Conservation (phyloP, 345 rosid genomes). For the Populus simonii region DNA sequence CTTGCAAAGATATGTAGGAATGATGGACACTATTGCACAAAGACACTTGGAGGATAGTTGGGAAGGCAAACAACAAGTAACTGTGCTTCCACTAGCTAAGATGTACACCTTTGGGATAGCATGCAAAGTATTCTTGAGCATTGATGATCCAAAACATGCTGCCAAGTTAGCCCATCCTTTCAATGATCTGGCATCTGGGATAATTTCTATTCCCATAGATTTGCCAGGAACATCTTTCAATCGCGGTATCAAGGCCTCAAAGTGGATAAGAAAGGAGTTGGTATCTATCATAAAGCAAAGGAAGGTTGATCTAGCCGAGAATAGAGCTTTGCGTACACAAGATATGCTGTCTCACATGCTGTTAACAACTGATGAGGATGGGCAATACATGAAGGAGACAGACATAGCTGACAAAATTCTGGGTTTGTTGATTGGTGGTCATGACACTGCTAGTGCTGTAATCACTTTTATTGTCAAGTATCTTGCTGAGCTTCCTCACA, state of each 20-base stretch:
- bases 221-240: slow-evolving; percentile 24
- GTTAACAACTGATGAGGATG: slow-evolving; percentile 11
- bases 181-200: slow-evolving; percentile 18
- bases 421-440: slow-evolving; percentile 23
- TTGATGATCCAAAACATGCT: slow-evolving; percentile 9
- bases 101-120: slow-evolving; percentile 20
- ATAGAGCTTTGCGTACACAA: neutral
- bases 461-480: slow-evolving; percentile 20
- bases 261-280: slow-evolving; percentile 13
- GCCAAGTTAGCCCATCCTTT: slow-evolving; percentile 10
- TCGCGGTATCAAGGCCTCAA: slow-evolving; percentile 12
- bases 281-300: slow-evolving; percentile 14
- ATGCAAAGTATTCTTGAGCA: slow-evolving; percentile 19
- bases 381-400: slow-evolving; percentile 8
- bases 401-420: slow-evolving; percentile 8
- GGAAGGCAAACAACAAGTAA: slow-evolving; percentile 12
- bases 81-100: slow-evolving; percentile 20
- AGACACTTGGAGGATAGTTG: slow-evolving; percentile 16
- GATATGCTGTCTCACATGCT: slow-evolving; percentile 23
- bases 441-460: slow-evolving; percentile 23
- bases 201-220: slow-evolving; percentile 17
- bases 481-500: slow-evolving; percentile 20
- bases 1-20: slow-evolving; percentile 8
- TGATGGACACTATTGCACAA: slow-evolving; percentile 19
- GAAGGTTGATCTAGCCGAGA: slow-evolving; percentile 10